Conservation (phyloP, 2,329 filamentous ascomycete species). For the Alternaria hordeiaustralica region DNA sequence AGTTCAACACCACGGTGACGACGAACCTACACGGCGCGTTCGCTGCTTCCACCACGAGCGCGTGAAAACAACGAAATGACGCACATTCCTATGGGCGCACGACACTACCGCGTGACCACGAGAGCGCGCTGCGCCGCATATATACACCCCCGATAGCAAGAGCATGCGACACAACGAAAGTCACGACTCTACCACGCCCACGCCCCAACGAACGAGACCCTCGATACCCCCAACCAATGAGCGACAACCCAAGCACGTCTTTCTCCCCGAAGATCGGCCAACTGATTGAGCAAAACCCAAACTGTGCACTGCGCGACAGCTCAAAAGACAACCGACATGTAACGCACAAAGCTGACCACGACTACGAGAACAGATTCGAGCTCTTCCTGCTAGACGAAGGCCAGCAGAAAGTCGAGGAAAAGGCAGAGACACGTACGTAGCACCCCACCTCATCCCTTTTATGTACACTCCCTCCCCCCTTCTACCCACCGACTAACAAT, state of each 20-base stretch:
- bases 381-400: conserved; percentile 85
- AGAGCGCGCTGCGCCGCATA: neutral
- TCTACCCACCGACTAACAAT: neutral
- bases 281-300: conserved; percentile 19
- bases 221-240: conserved; percentile 1
- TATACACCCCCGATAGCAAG: neutral
- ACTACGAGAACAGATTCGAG: conserved; percentile 73
- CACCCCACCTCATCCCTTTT: neutral
- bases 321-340: conserved; percentile 8
- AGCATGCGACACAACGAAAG: neutral
- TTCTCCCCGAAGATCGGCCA: conserved; percentile 10
- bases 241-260: neutral
- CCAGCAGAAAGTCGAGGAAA: conserved; percentile 92
- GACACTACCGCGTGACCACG: neutral
- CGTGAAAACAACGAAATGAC: neutral
- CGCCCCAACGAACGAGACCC: neutral
- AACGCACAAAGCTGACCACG: conserved; percentile 25
- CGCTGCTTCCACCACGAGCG: conserved; percentile 2
- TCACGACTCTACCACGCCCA: neutral
- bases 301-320: conserved; percentile 14
- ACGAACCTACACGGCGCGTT: conserved; percentile 6
- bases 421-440: conserved; percentile 84
- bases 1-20: neutral
- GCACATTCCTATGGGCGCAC: neutral
- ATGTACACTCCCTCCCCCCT: neutral